These are phyloP conservation scores for Pichia nakasei DNA, from an alignment of 805 yeast genomes.

Conservation along the genomic window DNA sequence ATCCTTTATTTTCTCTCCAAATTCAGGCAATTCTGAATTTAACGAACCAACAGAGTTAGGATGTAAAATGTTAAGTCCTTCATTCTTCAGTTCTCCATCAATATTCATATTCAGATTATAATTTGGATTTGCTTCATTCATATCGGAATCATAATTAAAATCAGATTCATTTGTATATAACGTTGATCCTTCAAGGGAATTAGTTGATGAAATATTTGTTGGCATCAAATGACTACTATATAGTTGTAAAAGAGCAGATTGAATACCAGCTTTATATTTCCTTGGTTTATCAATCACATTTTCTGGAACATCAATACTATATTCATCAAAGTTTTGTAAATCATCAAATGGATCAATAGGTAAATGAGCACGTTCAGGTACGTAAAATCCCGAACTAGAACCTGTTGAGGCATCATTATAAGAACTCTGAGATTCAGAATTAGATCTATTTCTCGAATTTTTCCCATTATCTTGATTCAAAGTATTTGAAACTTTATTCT, in stretches of 20 bases:
- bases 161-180: neutral
- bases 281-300: constrained; percentile 35
- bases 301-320: constrained; percentile 40
- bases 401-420: neutral
- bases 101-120: constrained; percentile 2
- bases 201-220: constrained; percentile 12
- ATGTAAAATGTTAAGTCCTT: neutral
- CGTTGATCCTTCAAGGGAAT: neutral
- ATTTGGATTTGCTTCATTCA: neutral
- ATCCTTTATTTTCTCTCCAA: constrained; percentile 1
- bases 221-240: constrained; percentile 38
- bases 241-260: constrained; percentile 65
- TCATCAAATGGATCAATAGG: constrained; percentile 18
- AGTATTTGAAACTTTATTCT: neutral
- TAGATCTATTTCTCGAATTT: neutral
- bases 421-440: neutral
- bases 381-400: constrained; percentile 2
- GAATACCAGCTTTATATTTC: constrained; percentile 75
- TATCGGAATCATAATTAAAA: neutral
- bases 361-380: constrained; percentile 8
- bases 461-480: neutral
- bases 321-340: constrained; percentile 16
- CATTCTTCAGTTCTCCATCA: constrained; percentile 3
- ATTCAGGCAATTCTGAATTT: neutral
- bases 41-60: neutral